Evolutionary conservation across 176 grass and related monocot genomes (phyloP), one percentile per base, ranked within the genome.

Genomic region (Oryza nivara): DNA sequence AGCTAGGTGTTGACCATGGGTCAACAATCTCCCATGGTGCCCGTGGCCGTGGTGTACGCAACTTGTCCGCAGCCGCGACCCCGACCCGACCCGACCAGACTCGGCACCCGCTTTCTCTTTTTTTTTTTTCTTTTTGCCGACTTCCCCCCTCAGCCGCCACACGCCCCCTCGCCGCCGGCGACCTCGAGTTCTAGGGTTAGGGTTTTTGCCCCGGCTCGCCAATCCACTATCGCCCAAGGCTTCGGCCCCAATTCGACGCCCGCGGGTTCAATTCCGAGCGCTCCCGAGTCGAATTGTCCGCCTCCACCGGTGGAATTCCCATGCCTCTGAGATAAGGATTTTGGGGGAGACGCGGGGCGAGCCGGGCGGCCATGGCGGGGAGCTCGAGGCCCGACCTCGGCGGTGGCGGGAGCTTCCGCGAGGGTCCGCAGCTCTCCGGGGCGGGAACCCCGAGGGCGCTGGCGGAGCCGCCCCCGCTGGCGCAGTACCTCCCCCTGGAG

Each of bases 401-500:
- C 65, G 77, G 30, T 32, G 30, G 85, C 2, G 82, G 82, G 79
- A 78, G 90, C 74, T 92, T 89, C 58, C 77, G 92, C 3, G 92
- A 94, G 69, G 77, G 67, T 20, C 67, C 72, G 1, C 85, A 83
- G 45, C 71, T 54, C 74, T 68, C 88, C 4, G 82, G n/a, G 16
- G 38, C 47, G 34, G 81, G 85, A 20, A 70, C 90, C 49, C 79
- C 85, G 19, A 90, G 90, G 89, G 84, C 75, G 8, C 35, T 72
- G 15, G 11, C 38, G 60, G 93, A 92, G 36, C 68, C 77, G 3
- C 86, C 86, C 28, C n/a, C 90, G 48, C 74, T 91, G 65, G 78
- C 86, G 32, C 90, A 95, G 63, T 92, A 89, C 83, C 56, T 95
- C 72, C 74, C 72, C 15, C 66, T 95, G n/a, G 93, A 92, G 20